These are phyloP conservation scores for Solanum appendiculatum DNA, from an alignment of 257 asterid genomes.

Conservation along the genomic window DNA sequence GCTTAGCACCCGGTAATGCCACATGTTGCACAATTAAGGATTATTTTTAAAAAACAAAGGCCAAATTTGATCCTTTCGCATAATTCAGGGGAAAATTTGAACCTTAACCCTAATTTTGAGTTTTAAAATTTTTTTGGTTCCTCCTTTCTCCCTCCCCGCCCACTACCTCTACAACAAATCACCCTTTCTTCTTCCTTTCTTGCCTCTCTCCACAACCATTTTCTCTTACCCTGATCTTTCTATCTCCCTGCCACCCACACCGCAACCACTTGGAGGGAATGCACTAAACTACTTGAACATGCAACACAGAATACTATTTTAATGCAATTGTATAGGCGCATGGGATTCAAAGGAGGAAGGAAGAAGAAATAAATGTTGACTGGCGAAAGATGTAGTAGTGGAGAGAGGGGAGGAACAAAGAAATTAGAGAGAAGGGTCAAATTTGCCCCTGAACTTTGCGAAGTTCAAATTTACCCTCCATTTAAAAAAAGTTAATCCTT, in stretches of 20 bases:
- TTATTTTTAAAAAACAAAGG: not conserved
- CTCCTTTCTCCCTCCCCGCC: not conserved
- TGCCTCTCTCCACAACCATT: not conserved
- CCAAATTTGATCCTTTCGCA: not conserved
- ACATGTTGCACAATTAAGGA: not conserved
- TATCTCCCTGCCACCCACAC: not conserved
- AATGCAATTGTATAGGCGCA: not conserved
- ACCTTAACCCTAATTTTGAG: not conserved
- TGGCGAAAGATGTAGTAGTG: not conserved
- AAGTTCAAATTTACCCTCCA: not conserved
- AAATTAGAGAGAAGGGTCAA: not conserved
- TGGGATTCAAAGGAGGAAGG: not conserved
- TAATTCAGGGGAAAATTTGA: not conserved
- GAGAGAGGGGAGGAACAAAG: not conserved
- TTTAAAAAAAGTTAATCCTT: not conserved
- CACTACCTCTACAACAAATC: not conserved
- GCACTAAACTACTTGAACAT: not conserved
- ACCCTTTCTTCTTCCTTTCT: not conserved
- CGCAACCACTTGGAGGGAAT: not conserved
- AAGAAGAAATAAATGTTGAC: not conserved
- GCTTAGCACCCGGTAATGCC: not conserved
- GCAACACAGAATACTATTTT: not conserved
- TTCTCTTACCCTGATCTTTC: not conserved
- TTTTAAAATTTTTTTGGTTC: not conserved
- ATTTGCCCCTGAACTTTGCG: not conserved